A percentile compares a stretch with the other conserved stretches of the same genome.
phyloP scores from a whole-genome alignment of 441 rosid species.

The Jatropha multifida region DNA sequence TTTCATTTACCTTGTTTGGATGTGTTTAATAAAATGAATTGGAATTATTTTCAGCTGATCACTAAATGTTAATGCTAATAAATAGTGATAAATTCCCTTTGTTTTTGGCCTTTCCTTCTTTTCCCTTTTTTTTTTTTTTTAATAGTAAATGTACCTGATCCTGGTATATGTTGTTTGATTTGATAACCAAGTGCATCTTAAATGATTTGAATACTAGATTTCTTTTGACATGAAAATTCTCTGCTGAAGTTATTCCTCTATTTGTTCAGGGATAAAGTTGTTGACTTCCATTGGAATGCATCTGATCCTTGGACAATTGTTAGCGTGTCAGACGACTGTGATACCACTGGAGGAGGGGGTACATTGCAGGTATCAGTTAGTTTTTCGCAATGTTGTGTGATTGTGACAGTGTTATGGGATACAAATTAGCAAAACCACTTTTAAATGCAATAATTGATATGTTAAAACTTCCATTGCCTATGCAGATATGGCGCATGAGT shows the following conservation, averaged over 20 bases:
- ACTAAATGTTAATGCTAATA: not conserved
- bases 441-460: not conserved
- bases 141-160: not conserved
- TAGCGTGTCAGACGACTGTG: constrained; percentile 98
- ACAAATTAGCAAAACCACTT: not conserved
- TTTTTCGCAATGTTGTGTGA: not conserved
- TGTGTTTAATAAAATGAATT: not conserved
- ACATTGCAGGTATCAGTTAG: constrained; percentile 70
- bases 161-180: not conserved
- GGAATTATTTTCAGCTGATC: not conserved
- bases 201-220: not conserved
- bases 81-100: not conserved
- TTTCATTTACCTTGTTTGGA: not conserved
- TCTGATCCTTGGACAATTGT: constrained; percentile 97
- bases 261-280: constrained; percentile 83
- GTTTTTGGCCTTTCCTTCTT: no score
- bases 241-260: not conserved
- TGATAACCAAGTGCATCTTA: not conserved
- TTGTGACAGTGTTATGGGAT: not conserved
- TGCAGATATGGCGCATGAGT: constrained; percentile 98
- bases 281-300: constrained; percentile 93
- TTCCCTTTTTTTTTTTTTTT: not conserved
- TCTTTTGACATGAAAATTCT: not conserved
- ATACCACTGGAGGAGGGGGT: constrained; percentile 94
- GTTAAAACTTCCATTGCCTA: not conserved